Base-by-base conservation (phyloP, 768 basidiomycete genomes). In the Lactarius akahatsu region DNA sequence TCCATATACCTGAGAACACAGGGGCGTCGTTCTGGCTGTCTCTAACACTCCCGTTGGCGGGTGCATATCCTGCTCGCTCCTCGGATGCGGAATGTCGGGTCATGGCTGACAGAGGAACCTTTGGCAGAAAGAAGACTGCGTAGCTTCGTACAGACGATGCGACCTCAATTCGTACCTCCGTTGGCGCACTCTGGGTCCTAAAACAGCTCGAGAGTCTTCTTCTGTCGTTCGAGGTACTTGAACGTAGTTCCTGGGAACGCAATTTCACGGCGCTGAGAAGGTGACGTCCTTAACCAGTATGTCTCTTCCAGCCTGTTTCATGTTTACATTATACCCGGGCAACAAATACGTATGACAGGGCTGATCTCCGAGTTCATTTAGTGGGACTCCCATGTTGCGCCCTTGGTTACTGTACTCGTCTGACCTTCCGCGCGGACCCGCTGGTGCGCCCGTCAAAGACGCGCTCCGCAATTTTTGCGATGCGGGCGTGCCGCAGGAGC, bases 381-480 rank as follows among this genome's bases (percentile, higher is more conserved):
- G 34, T 36, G 34, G 34, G 10, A 36, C 10, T 0, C 78, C 87
- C 56, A 74, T 61, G 23, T 61, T 43, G 45, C 54, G 30, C 56
- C 10, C 9, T 32, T 54, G n/a, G 18, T 6, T 50, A 38, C 32
- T 47, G 61, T 54, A 59, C 62, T 41, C 38, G 38, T 23, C 23
- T 50, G 11, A 50, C 47, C 59, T 59, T 32, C 61, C 47, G 36
- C 54, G 15, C n/a, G 16, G 40, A 16, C 13, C 40, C 11, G 2
- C 38, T 38, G 38, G 38, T 97, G 0, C 83, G 97, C 26, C 97
- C 94, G 73, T 89, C 90, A 16, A 98, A 98, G 76, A 94, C 92
- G 20, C 84, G 95, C 16, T 82, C 88, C 4, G 36, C 36, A 38
- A 98, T 98, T 98, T 99, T 74, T 30, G 30, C 30, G 30, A 30